phyloP scores from a whole-genome alignment of 805 yeast species.

The Candida stauntonica region DNA sequence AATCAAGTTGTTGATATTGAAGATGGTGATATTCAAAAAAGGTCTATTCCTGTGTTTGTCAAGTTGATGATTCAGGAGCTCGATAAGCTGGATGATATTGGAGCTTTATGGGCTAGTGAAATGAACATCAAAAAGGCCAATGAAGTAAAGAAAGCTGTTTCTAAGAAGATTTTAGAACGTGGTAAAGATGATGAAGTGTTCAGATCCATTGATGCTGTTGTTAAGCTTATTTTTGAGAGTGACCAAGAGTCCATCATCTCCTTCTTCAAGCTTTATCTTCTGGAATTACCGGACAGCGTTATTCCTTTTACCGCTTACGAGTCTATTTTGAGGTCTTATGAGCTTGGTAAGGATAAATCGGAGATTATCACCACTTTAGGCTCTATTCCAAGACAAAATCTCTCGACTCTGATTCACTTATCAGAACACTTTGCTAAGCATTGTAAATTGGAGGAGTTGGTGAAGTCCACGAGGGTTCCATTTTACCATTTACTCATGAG shows the following conservation, averaged over 20 bases:
- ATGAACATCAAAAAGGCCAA: slow-evolving; percentile 19
- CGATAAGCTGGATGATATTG: slow-evolving; percentile 8
- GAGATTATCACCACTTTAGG: slow-evolving; percentile 16
- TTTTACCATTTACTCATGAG: slow-evolving; percentile 25
- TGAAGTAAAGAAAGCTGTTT: slow-evolving; percentile 10
- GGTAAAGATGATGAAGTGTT: not conserved
- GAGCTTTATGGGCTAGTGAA: slow-evolving; percentile 13
- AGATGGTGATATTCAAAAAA: slow-evolving; percentile 10
- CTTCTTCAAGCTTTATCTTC: slow-evolving; percentile 48
- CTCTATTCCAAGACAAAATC: slow-evolving; percentile 29
- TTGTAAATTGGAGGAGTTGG: slow-evolving; percentile 6
- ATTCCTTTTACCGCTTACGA: slow-evolving; percentile 36
- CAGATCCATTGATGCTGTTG: too few relatives aligned
- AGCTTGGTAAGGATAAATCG: slow-evolving; percentile 3
- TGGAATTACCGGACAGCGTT: slow-evolving; percentile 58
- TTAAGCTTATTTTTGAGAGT: too few relatives aligned
- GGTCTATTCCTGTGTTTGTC: slow-evolving; percentile 21
- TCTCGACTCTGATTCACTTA: slow-evolving; percentile 23
- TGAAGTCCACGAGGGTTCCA: slow-evolving; percentile 17
- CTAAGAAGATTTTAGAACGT: not conserved
- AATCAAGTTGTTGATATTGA: slow-evolving; percentile 10
- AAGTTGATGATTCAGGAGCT: slow-evolving; percentile 7
- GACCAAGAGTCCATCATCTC: slow-evolving; percentile 30
- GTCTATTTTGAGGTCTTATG: slow-evolving; percentile 17
- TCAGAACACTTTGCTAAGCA: slow-evolving; percentile 17